Percentiles rank a stretch among this genome's conserved stretches.
Evolutionary conservation across 768 basidiomycete genomes (phyloP).

Genomic region (Leccinum incarnatum): DNA sequence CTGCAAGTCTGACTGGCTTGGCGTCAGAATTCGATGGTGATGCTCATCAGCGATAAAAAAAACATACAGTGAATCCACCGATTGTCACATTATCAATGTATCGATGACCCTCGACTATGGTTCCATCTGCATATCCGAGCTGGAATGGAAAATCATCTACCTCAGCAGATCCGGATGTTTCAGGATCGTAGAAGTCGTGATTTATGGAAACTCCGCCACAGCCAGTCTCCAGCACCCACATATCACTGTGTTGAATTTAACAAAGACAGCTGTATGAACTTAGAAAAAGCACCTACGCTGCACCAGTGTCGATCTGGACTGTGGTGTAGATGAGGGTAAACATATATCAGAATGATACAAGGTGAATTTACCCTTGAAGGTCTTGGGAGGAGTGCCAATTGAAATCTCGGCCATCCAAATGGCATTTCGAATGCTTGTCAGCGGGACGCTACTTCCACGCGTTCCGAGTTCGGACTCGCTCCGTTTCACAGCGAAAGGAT

Average conservation of each 20-base stretch:
- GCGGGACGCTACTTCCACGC: background rate
- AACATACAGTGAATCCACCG: background rate
- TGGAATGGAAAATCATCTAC: background rate
- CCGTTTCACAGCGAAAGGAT: background rate
- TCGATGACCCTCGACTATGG: background rate
- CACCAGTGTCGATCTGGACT: background rate
- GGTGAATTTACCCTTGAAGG: background rate
- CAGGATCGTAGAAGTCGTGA: background rate
- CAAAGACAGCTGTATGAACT: background rate
- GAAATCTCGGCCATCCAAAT: background rate
- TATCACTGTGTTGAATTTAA: background rate
- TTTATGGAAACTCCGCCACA: background rate
- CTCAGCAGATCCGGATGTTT: background rate
- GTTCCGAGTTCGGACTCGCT: background rate
- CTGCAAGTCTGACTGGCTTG: background rate
- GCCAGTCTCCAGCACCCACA: background rate
- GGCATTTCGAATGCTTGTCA: background rate
- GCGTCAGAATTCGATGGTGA: background rate
- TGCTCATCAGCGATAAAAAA: background rate
- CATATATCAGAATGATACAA: background rate
- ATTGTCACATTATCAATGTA: background rate
- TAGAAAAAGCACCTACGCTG: background rate
- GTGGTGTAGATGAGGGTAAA: background rate
- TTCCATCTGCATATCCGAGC: background rate
- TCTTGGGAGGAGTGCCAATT: background rate